Evolutionary conservation across 2,329 filamentous ascomycete species (phyloP), one percentile per base, ranked within the genome.

Genomic region (Apiospora sp.): DNA sequence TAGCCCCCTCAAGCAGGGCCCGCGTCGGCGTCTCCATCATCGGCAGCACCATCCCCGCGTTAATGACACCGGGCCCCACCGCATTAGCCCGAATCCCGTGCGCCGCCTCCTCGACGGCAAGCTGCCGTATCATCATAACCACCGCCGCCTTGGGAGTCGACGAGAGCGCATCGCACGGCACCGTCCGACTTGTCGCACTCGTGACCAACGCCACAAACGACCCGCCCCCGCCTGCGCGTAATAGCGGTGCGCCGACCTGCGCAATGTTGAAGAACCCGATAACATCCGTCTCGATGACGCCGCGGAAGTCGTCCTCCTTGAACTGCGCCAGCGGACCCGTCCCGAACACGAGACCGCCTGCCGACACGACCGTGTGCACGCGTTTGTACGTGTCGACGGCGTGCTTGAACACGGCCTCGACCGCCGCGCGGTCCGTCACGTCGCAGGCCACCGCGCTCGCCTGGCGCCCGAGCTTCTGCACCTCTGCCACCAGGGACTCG

Each of bases 31-130:
- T 68, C 8, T 72, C 37, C 48, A 68, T 30, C 71, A 72, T 54
- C 7, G 71, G 71, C 41, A 69, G 7, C 48, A 68, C 71, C 71
- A 72, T 72, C 24, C 71, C 71, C 34, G 61, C 71, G 24, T 72
- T 61, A 24, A 72, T 72, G 37, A 58, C 64, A 7, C 71, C 71
- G n/a, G 71, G 71, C 10, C 71, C 71, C 14, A 72, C 71, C 12
- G 71, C 64, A n/a, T 72, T 72, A 43, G 71, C 71, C 37, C 71
- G 71, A 64, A 69, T 72, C n/a, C 71, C 64, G 43, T 72, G 19
- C 16, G 22, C 64, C 6, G 71, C 71, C 48, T 72, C 71, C 64
- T 72, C 71, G 61, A 19, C 13, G 24, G 71, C 71, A 16, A 72
- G 71, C 34, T 72, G 71, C 48, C 71, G 71, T 48, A 72, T 41